Evolutionary conservation across 164 flowering plant species (phyloP), one percentile per base, ranked within the genome.

Genomic region (Saururus chinensis): DNA sequence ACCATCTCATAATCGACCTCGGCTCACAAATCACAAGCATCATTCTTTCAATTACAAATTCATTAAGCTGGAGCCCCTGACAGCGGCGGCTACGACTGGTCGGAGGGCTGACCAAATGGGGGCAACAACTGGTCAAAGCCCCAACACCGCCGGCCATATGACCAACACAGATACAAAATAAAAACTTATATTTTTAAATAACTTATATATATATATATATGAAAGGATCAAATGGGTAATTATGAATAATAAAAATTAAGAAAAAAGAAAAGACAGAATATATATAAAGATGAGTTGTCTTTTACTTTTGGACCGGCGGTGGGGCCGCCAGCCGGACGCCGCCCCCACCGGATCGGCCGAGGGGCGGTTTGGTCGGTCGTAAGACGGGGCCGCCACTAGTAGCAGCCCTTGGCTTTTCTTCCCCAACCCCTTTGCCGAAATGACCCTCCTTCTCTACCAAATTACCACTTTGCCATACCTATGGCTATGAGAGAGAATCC

Each of bases 351-450:
- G 37, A 30, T 30, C 37, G 37, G 23, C 4, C 56, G 9, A 55
- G 58, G n/a, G 35, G 58, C 58, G 58, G 58, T 55, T 55, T 55
- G 58, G 58, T 55, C 58, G 58, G 58, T 55, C 58, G 37, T 9
- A 23, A 23, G n/a, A n/a, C 11, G 3, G 30, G 30, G 12, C 35
- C 58, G 58, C 58, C 35, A 55, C 58, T 55, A 23, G 9, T 4
- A 17, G 2, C 10, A 14, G 1, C 30, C 58, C 16, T 23, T 30
- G 58, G 37, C 30, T 21, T 55, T 55, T 45, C 49, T 55, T 55
- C 17, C 20, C 9, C 58, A 13, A 23, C 10, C 19, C 3, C 5
- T 24, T 13, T 9, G 16, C 35, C 35, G 23, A 55, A 55, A 1
- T 24, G 19, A 12, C 58, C 58, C 6, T 55, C 35, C 3, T 55